Base-by-base conservation (phyloP, 106 monocot species). In the Platanthera zijinensis region DNA sequence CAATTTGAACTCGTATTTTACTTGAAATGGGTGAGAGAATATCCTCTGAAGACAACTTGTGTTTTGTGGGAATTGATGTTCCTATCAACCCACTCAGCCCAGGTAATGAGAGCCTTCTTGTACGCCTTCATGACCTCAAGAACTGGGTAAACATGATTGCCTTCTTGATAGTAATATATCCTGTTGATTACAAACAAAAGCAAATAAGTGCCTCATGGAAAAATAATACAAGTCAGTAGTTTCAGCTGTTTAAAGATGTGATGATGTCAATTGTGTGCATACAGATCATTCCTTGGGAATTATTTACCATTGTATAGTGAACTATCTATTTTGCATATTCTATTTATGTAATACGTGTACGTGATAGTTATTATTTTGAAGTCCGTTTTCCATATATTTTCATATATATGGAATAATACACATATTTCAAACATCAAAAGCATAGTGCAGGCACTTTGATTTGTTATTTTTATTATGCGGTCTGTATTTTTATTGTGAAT, bases 21-120 rank as follows among this genome's bases (percentile, higher is more conserved):
- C 96, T 84, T 97, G 87, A 91, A 97, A 80, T 97, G 96, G 13
- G 91, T 87, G 49, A 80, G 84, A 66, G 96, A 90, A 82, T 87
- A 93, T 57, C 93, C 93, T 75, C 93, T 85, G 87, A 93, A 97
- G 10, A 91, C 67, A 77, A 97, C 92, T 68, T 82, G 85, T 72
- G 93, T 97, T 88, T 83, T 93, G 3, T 63, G 84, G 17, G 87
- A n/a, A 57, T 97, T 73, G 10, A 93, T 88, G 70, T 93, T 86
- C 75, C 73, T 77, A 82, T 97, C 96, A 12, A 97, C 76, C 96
- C 96, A 97, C 73, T 15, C 87, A 73, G 87, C 89, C 96, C 96
- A 93, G 45, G 96, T 97, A 5, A 54, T 80, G 3, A 97, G 87
- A 74, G 87, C 96, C 79, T 77, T 97, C 77, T 83, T 84, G 80